These are phyloP conservation scores for Hypocreales sp. DNA, from an alignment of 2,329 filamentous ascomycete species.

Conservation along the genomic window DNA sequence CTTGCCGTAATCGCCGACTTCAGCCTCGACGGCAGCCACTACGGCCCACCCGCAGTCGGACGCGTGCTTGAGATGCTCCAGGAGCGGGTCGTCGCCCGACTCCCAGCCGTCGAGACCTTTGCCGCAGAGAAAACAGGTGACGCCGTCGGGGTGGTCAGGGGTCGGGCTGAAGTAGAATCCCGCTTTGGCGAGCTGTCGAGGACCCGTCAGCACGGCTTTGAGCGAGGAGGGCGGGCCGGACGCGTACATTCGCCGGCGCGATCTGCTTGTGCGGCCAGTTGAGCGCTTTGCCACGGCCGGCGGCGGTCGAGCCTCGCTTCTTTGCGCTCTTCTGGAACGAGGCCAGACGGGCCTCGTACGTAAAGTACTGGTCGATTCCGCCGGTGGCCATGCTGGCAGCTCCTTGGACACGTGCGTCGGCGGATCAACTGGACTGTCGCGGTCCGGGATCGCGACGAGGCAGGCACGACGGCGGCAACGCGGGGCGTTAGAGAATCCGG, in stretches of 20 bases:
- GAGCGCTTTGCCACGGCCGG: conserved; percentile 34
- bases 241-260: conserved; percentile 14
- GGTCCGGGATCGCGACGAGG: conserved; percentile 5
- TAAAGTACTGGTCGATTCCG: conserved; percentile 35
- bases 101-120: conserved; percentile 89
- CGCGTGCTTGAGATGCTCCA: conserved; percentile 75
- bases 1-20: conserved; percentile 44
- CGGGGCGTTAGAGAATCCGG: neutral
- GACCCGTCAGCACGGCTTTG: conserved; percentile 8
- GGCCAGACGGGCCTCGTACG: conserved; percentile 60
- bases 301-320: conserved; percentile 52
- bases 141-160: conserved; percentile 67
- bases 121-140: conserved; percentile 73
- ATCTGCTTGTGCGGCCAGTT: conserved; percentile 59
- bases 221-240: neutral
- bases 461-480: conserved; percentile 5
- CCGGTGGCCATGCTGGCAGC: conserved; percentile 14
- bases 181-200: conserved; percentile 61
- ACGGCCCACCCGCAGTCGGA: conserved; percentile 79
- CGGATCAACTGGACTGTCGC: too few relatives aligned
- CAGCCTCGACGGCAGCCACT: conserved; percentile 44
- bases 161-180: conserved; percentile 83
- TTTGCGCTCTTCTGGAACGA: conserved; percentile 61
- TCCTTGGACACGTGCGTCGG: conserved; percentile 3
- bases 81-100: conserved; percentile 63